These are phyloP conservation scores for Euphorbia tirucalli DNA, from an alignment of 345 rosid species.

Conservation along the genomic window DNA sequence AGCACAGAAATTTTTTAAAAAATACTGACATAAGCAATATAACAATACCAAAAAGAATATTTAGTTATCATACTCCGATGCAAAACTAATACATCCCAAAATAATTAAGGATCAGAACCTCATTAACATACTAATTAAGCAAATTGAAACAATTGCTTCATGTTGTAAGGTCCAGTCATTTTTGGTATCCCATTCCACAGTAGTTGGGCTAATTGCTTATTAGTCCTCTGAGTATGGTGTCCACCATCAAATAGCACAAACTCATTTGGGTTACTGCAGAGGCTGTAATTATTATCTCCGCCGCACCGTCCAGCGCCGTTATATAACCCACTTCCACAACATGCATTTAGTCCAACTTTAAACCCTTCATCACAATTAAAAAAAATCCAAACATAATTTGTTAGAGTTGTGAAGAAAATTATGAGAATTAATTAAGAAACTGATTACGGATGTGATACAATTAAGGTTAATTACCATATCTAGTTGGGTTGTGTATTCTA, in stretches of 20 bases:
- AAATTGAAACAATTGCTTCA: conserved; percentile 29
- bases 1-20: too few species aligned
- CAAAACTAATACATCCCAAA: too few species aligned
- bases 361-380: conserved; percentile 39
- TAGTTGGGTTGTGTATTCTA: conserved; percentile 11
- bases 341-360: conserved; percentile 29
- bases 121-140: neutral
- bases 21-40: too few species aligned
- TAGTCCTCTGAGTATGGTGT: conserved; percentile 12
- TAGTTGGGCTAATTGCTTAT: conserved; percentile 13
- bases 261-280: conserved; percentile 13
- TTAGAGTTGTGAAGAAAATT: too few species aligned
- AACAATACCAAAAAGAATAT: too few species aligned
- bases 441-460: too few species aligned
- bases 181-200: conserved; percentile 15
- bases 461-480: conserved; percentile 9
- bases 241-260: conserved; percentile 15
- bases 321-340: conserved; percentile 41
- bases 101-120: too few species aligned
- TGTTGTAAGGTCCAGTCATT: conserved; percentile 34
- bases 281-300: neutral
- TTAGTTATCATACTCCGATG: too few species aligned
- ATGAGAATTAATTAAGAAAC: too few species aligned
- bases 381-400: too few species aligned
- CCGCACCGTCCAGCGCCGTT: conserved; percentile 28